Base-by-base conservation (phyloP, 768 basidiomycete species). In the Russula olivacea region DNA sequence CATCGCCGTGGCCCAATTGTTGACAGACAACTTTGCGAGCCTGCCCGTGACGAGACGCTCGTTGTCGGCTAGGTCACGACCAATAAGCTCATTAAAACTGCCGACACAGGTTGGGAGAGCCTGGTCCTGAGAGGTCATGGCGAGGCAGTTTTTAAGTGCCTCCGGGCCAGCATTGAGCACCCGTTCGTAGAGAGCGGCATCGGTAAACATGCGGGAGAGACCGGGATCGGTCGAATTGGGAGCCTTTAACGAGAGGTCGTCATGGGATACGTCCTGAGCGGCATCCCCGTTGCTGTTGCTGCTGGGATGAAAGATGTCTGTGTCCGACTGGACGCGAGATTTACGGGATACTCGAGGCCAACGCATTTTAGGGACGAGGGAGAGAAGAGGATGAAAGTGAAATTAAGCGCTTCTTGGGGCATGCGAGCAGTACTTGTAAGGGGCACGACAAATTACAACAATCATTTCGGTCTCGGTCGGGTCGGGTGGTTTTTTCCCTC, bases 61-160 rank as follows among this genome's bases (percentile, higher is more conserved):
- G 17, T 54, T 68, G 0, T 69, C 59, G 55, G 66, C 74, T 17
- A 81, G 74, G 61, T 80, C 76, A 17, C 72, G 70, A n/a, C 71
- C 76, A 15, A 81, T 74, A n/a, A 82, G 76, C 21, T 76, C 69
- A 7, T 72, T 74, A 62, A 81, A 79, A 25, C 76, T 74, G 21
- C 72, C 71, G 21, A 69, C 55, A 30, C 67, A 60, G 14, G 70
- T 69, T 34, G 74, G 69, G 12, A 68, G 56, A 1, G 52, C 23
- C 56, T 32, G 28, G 8, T 55, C 64, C 2, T 59, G 53, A 2
- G 38, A 40, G 15, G 17, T 25, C 9, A 53, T 58, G 25, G 54
- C 9, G 14, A 19, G 45, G 21, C 23, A 41, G 7, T 15, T 47
- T 14, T 51, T 55, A 0, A 64, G 32, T 5, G 59, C 1, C 21